Evolutionary conservation across 164 flowering plant genomes (phyloP).

Genomic region (Nymphaea colorata): DNA sequence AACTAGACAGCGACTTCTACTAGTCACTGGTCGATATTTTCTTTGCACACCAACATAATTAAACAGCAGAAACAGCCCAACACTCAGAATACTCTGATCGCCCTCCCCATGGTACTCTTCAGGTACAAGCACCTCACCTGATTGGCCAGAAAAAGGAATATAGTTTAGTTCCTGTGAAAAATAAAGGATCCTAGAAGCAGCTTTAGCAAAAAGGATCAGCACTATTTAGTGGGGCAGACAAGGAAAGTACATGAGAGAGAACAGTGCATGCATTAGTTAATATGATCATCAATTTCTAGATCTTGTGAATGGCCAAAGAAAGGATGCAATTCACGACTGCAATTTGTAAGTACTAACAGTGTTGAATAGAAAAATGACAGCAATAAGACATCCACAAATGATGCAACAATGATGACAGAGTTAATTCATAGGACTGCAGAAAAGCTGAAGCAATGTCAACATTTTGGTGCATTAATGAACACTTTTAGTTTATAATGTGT

Average conservation of each 20-base stretch:
- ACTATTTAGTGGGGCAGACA: background rate
- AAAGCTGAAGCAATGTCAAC: background rate
- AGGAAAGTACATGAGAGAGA: too few relatives aligned
- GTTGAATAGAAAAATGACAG: too few relatives aligned
- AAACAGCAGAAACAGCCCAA: background rate
- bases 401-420: too few relatives aligned
- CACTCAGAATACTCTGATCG: slow-evolving; percentile 11
- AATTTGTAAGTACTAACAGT: too few relatives aligned
- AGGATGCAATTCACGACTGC: background rate
- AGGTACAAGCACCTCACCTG: slow-evolving; percentile 22
- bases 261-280: background rate
- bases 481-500: background rate
- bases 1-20: background rate
- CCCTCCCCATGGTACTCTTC: slow-evolving; percentile 22
- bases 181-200: too few relatives aligned
- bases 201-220: background rate
- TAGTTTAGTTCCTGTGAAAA: too few relatives aligned
- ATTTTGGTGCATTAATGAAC: background rate
- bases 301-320: background rate
- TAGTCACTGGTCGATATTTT: background rate
- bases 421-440: too few relatives aligned
- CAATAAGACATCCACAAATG: too few relatives aligned
- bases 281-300: background rate
- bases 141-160: background rate
- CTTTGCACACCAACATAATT: background rate